Evolutionary conservation across 768 basidiomycete species (phyloP), one percentile per base, ranked within the genome.

Genomic region (Clathrus columnatus): DNA sequence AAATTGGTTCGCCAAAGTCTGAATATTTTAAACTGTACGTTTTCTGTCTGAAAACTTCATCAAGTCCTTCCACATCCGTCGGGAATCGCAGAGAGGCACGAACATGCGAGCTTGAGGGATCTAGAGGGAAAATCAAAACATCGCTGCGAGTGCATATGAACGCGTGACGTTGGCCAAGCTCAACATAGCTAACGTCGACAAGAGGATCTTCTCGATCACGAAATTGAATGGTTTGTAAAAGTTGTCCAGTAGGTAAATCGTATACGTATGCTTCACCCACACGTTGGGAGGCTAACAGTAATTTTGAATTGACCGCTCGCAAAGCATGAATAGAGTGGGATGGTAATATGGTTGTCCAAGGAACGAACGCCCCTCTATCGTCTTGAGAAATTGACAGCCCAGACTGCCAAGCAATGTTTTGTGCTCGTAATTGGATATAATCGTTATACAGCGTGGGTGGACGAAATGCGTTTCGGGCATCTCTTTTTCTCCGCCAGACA

Each of bases 271-370:
- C 80, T 30, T 65, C 66, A 24, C 54, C 48, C 1, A 48, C 57
- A 17, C 68, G 63, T 16, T 58, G 26, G 1, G 74, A 71, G 0
- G 76, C 75, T 2, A 80, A 77, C 2, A 85, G 67, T 6, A 91
- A 69, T 10, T 74, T 78, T 1, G 87, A 87, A 63, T 83, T 84
- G 7, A 80, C 81, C 57, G 87, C 79, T 16, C 85, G 78, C 66
- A 78, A 88, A 0, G 86, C 86, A 4, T 62, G 67, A 4, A 69
- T 63, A 14, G n/a, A 6, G 24, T 70, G 71, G 4, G 82, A 80
- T 48, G 75, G 67, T 4, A 63, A 63, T 10, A 89, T 67, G 21
- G 83, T 66, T 0, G 80, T 79, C 78, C 83, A 85, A 0, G 86
- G 79, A 26, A 65, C 69, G 64, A 89, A 88, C 29, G 54, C 54